Percentiles rank a stretch among this genome's conserved stretches.
Evolutionary conservation across 805 yeast genomes (phyloP).

Genomic region (Cyberlindnera samutprakarnensis): DNA sequence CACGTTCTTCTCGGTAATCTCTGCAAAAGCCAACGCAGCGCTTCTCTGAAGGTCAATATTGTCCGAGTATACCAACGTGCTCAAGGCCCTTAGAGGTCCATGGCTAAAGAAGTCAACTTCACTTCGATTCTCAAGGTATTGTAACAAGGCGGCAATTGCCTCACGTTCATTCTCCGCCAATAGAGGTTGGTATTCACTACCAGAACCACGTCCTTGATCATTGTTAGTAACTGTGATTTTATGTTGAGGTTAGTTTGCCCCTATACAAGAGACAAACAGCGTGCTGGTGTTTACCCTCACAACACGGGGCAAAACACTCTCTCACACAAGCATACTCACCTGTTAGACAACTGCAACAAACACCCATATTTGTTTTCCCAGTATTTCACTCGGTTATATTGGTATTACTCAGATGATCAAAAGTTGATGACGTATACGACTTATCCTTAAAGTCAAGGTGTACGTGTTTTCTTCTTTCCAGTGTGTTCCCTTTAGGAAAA

Average conservation of each 20-base stretch:
- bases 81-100: slow-evolving; percentile 74
- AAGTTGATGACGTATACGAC: no score
- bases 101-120: slow-evolving; percentile 90
- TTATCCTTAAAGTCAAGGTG: no score
- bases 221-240: no score
- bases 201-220: slow-evolving; percentile 5
- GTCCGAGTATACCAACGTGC: slow-evolving; percentile 90
- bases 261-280: no score
- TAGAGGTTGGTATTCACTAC: slow-evolving; percentile 56
- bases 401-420: no score
- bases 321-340: slow-evolving; percentile 10
- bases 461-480: no score
- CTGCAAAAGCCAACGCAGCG: slow-evolving; percentile 98
- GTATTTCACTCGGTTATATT: no score
- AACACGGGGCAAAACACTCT: no score
- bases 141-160: slow-evolving; percentile 85
- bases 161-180: slow-evolving; percentile 95
- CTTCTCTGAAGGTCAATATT: slow-evolving; percentile 91
- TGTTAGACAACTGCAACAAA: slow-evolving; percentile 18
- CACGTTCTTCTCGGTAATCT: slow-evolving; percentile 93
- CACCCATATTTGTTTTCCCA: slow-evolving; percentile 10
- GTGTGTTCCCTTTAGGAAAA: no score
- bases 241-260: no score
- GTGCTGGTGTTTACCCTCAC: no score
- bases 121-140: slow-evolving; percentile 78